A percentile compares a stretch with the other conserved stretches of the same genome.
Evolutionary conservation across 2,329 filamentous ascomycete genomes (phyloP).

Genomic region (Pseudogymnoascus sp.): DNA sequence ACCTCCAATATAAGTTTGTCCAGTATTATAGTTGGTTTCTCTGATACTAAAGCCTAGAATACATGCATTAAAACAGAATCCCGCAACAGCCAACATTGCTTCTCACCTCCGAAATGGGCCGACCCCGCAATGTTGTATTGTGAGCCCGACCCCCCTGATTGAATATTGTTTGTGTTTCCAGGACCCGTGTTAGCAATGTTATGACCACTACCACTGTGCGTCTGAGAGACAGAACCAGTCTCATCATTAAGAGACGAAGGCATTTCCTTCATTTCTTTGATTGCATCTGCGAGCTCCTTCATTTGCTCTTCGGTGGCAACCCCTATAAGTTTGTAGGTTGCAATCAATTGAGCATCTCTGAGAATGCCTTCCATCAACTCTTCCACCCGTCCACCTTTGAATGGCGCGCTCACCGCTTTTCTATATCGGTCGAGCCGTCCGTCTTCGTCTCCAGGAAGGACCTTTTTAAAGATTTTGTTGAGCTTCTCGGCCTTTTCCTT

Average conservation of each 20-base stretch:
- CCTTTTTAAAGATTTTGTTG: slow-evolving; percentile 18
- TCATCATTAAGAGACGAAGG: too few relatives aligned
- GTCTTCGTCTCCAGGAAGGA: slow-evolving; percentile 19
- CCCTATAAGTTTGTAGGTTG: slow-evolving; percentile 9
- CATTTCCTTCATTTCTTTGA: too few relatives aligned
- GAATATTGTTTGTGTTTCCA: neutral
- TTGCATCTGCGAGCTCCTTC: too few relatives aligned
- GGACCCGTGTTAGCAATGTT: too few relatives aligned
- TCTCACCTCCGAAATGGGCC: neutral
- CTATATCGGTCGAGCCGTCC: slow-evolving; percentile 20
- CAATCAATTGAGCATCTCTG: slow-evolving; percentile 20
- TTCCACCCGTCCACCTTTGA: slow-evolving; percentile 19
- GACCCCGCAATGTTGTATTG: neutral
- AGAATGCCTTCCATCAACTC: slow-evolving; percentile 21
- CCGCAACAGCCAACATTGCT: neutral
- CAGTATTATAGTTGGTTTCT: too few relatives aligned
- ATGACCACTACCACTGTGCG: too few relatives aligned
- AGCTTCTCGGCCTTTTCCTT: slow-evolving; percentile 20
- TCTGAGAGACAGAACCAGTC: too few relatives aligned
- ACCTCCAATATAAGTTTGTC: too few relatives aligned
- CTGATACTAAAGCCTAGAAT: neutral
- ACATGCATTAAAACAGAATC: neutral
- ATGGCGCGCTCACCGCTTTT: slow-evolving; percentile 18
- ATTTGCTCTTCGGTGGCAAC: too few relatives aligned
- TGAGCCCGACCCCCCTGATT: neutral